These are phyloP conservation scores for Eucalyptus microcorys DNA, from an alignment of 345 rosid genomes.

Conservation along the genomic window DNA sequence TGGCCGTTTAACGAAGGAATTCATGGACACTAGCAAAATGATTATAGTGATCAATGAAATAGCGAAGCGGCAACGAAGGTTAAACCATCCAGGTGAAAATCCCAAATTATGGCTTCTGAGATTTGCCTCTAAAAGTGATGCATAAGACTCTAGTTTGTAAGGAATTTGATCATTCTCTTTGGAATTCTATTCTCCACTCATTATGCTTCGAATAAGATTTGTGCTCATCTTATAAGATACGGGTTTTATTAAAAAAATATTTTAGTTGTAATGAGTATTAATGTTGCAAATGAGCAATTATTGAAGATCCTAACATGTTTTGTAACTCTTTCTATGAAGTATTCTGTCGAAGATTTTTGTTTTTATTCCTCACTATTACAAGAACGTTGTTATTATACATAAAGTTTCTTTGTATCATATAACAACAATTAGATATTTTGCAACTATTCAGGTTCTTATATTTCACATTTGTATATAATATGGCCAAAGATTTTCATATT, in stretches of 20 bases:
- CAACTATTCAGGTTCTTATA: not conserved
- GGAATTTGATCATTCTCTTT: not conserved
- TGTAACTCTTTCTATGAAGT: not conserved
- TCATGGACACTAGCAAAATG: not conserved
- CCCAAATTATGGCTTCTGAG: not conserved
- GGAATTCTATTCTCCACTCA: not conserved
- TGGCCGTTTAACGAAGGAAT: not conserved
- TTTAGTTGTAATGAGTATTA: not conserved
- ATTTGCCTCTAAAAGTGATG: not conserved
- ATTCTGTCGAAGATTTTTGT: not conserved
- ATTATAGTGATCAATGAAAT: not conserved
- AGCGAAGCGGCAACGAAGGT: not conserved
- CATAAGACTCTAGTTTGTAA: not conserved
- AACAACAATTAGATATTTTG: not conserved
- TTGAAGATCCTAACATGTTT: not conserved
- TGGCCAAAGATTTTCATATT: not conserved
- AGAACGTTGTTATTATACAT: not conserved
- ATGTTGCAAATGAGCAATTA: not conserved
- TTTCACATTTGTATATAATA: not conserved
- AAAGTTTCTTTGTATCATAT: not conserved
- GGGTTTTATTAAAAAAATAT: not conserved
- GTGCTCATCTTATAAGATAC: not conserved
- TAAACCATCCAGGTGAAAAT: not conserved
- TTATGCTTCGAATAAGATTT: not conserved
- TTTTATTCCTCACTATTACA: not conserved